Evolutionary conservation across 2,329 filamentous ascomycete genomes (phyloP).

Genomic region (Chaetomium sp.): DNA sequence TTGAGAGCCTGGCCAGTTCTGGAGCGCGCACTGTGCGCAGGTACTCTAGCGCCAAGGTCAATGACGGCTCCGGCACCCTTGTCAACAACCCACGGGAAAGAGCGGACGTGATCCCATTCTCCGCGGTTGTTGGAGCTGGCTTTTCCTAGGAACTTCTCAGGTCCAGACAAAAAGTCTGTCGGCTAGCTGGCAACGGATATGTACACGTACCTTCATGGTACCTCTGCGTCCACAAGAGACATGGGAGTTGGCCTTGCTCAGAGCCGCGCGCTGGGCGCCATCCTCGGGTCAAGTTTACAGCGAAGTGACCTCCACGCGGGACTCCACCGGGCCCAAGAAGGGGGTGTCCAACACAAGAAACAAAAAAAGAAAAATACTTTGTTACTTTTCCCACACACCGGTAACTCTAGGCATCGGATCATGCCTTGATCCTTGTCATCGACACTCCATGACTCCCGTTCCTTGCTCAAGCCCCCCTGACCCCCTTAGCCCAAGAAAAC

Average conservation of each 20-base stretch:
- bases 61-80: constrained; percentile 11
- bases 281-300: constrained; percentile 13
- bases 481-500: constrained; percentile 5
- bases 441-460: constrained; percentile 10
- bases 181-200: background rate
- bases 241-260: constrained; percentile 7
- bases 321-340: constrained; percentile 15
- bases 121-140: background rate
- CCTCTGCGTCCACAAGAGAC: background rate
- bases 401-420: constrained; percentile 16
- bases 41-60: constrained; percentile 18
- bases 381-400: constrained; percentile 3
- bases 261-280: constrained; percentile 14
- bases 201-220: background rate
- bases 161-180: background rate
- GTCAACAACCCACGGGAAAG: background rate
- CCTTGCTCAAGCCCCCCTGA: constrained; percentile 15
- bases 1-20: constrained; percentile 10
- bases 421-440: constrained; percentile 11
- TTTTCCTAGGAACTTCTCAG: background rate
- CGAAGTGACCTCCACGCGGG: constrained; percentile 7
- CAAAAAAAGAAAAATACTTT: constrained; percentile 8
- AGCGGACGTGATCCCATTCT: background rate
- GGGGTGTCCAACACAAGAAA: constrained; percentile 10
- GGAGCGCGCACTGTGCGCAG: constrained; percentile 22